Percentiles rank a stretch among this genome's conserved stretches.
These are phyloP conservation scores for Didymella pinodella DNA, from an alignment of 2,329 filamentous ascomycete genomes.

Conservation along the genomic window DNA sequence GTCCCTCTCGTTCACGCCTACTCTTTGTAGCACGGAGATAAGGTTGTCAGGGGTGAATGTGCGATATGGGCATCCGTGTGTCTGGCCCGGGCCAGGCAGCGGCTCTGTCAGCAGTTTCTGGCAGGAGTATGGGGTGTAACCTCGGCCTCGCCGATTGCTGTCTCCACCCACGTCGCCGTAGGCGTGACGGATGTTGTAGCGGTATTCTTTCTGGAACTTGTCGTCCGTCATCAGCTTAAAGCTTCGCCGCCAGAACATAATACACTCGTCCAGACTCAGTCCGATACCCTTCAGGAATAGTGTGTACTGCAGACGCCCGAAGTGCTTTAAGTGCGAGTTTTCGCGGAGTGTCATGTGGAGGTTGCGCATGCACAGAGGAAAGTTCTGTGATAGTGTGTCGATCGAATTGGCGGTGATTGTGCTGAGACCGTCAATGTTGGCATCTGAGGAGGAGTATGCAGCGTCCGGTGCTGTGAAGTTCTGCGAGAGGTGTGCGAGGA, in stretches of 20 bases:
- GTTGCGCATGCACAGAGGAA: constrained; percentile 93
- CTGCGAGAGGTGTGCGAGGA: constrained; percentile 84
- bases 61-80: constrained; percentile 95
- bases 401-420: constrained; percentile 67
- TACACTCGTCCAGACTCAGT: constrained; percentile 86
- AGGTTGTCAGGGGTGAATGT: constrained; percentile 93
- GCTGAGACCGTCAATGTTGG: constrained; percentile 80
- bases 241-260: constrained; percentile 86
- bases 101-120: constrained; percentile 94
- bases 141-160: constrained; percentile 81
- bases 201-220: constrained; percentile 95
- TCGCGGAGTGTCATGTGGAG: constrained; percentile 85
- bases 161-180: constrained; percentile 98
- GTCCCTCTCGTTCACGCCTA: constrained; percentile 79
- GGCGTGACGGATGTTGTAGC: constrained; percentile 93
- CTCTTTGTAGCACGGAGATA: constrained; percentile 74
- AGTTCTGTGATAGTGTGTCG: constrained; percentile 78
- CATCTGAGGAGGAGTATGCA: constrained; percentile 73
- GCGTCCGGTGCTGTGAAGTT: constrained; percentile 94
- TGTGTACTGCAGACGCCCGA: constrained; percentile 89
- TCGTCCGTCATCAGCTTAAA: constrained; percentile 93
- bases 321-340: constrained; percentile 92
- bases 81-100: constrained; percentile 83
- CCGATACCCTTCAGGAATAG: constrained; percentile 97
- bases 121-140: constrained; percentile 91